These are phyloP conservation scores for Aspergillus tanneri DNA, from an alignment of 2,329 filamentous ascomycete genomes.

Conservation along the genomic window DNA sequence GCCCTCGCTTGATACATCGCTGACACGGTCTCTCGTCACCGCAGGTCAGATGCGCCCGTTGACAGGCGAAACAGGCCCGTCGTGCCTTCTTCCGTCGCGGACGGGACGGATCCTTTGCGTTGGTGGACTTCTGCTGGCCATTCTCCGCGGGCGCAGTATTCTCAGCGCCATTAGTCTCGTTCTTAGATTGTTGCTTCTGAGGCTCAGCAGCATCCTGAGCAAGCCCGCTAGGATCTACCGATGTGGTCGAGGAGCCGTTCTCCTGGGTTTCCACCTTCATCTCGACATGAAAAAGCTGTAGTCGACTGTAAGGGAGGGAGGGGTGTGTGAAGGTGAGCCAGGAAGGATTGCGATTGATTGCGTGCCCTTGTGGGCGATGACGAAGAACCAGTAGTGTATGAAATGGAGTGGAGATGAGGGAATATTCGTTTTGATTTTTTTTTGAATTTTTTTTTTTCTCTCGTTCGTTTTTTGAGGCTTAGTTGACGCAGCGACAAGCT, in stretches of 20 bases:
- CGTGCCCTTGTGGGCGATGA: too few species aligned
- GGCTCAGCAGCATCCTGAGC: slow-evolving; percentile 40
- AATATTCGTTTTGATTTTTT: too few species aligned
- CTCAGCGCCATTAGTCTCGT: slow-evolving; percentile 48
- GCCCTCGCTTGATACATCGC: slow-evolving; percentile 87
- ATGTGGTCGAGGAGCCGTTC: slow-evolving; percentile 38
- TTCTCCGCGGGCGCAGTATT: slow-evolving; percentile 58
- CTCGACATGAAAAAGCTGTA: slow-evolving; percentile 26
- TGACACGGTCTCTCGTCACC: slow-evolving; percentile 94
- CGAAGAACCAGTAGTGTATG: too few species aligned
- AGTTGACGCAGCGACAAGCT: slow-evolving; percentile 3
- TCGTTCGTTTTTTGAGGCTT: too few species aligned
- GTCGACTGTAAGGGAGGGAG: slow-evolving; percentile 1
- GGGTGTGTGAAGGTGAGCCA: too few species aligned
- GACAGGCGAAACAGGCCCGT: slow-evolving; percentile 93
- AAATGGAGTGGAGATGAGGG: too few species aligned
- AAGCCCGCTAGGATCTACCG: slow-evolving; percentile 38
- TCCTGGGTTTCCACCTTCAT: slow-evolving; percentile 35
- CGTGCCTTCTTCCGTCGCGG: slow-evolving; percentile 94
- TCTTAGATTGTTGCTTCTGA: slow-evolving; percentile 41
- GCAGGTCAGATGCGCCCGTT: slow-evolving; percentile 95
- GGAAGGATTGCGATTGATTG: too few species aligned
- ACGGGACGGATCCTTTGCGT: slow-evolving; percentile 83
- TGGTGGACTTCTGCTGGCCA: slow-evolving; percentile 56
- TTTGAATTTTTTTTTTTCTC: too few species aligned